Evolutionary conservation across 2,329 filamentous ascomycete genomes (phyloP), one percentile per base, ranked within the genome.

Genomic region (Fusarium heterosporum): DNA sequence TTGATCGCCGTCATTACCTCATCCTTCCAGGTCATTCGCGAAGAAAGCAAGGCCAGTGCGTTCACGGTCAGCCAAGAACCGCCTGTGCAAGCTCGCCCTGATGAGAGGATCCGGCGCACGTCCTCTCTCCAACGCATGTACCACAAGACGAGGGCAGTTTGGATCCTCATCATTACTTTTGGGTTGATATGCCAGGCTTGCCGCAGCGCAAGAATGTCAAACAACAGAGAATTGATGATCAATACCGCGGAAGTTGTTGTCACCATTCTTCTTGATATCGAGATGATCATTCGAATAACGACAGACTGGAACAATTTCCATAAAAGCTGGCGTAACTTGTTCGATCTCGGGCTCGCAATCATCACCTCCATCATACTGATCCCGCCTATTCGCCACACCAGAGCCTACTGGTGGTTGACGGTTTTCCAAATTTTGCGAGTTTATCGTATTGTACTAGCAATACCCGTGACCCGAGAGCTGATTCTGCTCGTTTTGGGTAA

Each of bases 1-100:
- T 79, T 91, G 45, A 97, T 99, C 74, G 96, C 96, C 4, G 96
- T 99, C 73, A 99, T 99, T 75, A 99, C 96, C 0, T 97, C 96
- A 7, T 97, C 95, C 2, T 99, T 99, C 74, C 96, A 99, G 76
- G 92, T 99, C 68, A 99, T 99, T 72, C 89, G 96, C 66, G 96
- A 99, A 81, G 96, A 99, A 77, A 97, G 93, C 79, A 94, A 91
- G 78, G 89, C 91, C 30, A 97, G 94, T 80, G 96, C 96, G 4
- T 99, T 99, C 77, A 94, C 93, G 6, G 88, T 89, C 13, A 87
- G 93, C 57, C 86, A 92, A 38, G 85, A 86, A 64, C 78, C 77
- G 6, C 71, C 78, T 3, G 57, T 77, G 14, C 74, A 76, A 49
- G 72, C 71, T 30, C 74, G 61, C 60, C 76, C 71, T 72, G 84